Evolutionary conservation across 192 early-diverging fungal species (phyloP), one percentile per base, ranked within the genome.

Genomic region (Spizellomyces sp.): DNA sequence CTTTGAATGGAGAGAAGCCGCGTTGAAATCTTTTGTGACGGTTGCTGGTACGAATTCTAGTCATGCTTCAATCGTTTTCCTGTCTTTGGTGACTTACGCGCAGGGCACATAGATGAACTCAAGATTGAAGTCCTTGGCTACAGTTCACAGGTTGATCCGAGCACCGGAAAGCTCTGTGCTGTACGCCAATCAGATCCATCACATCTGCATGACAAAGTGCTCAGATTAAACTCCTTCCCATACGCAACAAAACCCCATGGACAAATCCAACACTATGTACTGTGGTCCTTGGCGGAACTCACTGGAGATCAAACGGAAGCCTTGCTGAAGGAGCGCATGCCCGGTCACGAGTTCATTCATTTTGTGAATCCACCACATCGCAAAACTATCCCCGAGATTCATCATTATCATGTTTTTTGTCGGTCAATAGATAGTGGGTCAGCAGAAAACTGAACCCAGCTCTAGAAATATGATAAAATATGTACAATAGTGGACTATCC

Each of bases 331-430:
- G 54, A 57, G 69, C 15, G 58, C 9, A 52, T 65, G 61, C 75
- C 75, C 8, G 75, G 61, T 5, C 47, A 45, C 62, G 68, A 76
- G 41, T 69, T 62, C 36, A 50, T 76, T 19, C 70, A 42, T 62
- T 76, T 36, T 21, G 56, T 65, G 9, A 76, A 76, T 58, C 75
- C 75, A 5, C 75, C 75, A 9, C 45, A 63, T 45, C 42, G 75
- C n/a, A 76, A 71, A 57, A 76, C 75, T 7, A 76, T 76, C 21
- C 75, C 70, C 22, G 75, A 73, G 48, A 61, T 71, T 45, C 12
- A 67, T 57, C 66, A 68, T 45, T 68, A 21, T 45, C 66, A 68
- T 19, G 66, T 68, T 36, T 66, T 66, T 41, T 27, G 42, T 7
- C 17, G 61, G 27, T 36, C 27, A 36, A 36, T 36, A 36, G 27